Evolutionary conservation across 169 alveolate species (phyloP).

Genomic region (Babesia gibsoni): DNA sequence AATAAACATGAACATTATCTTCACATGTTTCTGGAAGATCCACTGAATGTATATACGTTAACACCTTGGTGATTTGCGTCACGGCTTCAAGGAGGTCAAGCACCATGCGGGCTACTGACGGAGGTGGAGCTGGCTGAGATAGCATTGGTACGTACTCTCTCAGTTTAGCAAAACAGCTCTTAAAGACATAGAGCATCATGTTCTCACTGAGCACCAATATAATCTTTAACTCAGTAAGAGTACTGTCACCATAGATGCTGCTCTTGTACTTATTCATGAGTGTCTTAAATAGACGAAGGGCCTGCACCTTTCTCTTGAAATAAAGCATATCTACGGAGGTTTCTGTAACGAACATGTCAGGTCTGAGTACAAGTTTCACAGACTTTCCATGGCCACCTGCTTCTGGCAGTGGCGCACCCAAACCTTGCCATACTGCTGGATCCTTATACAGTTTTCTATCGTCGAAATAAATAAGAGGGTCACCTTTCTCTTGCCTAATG

Average conservation of each 20-base stretch:
- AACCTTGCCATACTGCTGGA: conserved; percentile 25
- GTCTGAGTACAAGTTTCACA: conserved; percentile 17
- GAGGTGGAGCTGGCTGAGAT: not conserved
- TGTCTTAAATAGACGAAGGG: conserved; percentile 30
- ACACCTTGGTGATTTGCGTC: conserved; percentile 45
- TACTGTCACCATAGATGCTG: conserved; percentile 36
- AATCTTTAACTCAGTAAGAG: conserved; percentile 52
- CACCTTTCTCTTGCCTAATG: conserved; percentile 18
- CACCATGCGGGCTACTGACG: conserved; percentile 13
- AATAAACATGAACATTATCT: conserved; percentile 47
- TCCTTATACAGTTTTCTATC: conserved; percentile 53
- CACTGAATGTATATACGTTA: conserved; percentile 47
- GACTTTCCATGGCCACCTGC: conserved; percentile 34
- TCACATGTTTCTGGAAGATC: conserved; percentile 65
- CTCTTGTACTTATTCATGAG: conserved; percentile 62
- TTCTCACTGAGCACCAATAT: conserved; percentile 36
- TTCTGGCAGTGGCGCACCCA: conserved; percentile 29
- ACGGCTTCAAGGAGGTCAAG: conserved; percentile 45
- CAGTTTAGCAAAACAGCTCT: conserved; percentile 25
- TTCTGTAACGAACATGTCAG: conserved; percentile 10
- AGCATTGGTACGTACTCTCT: conserved; percentile 14
- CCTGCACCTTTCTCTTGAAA: conserved; percentile 19
- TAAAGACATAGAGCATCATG: conserved; percentile 51
- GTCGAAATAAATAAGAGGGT: conserved; percentile 59
- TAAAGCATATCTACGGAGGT: conserved; percentile 20